Evolutionary conservation across 352 stramenopile species (phyloP).

Genomic region (Globisporangium abappressorium): DNA sequence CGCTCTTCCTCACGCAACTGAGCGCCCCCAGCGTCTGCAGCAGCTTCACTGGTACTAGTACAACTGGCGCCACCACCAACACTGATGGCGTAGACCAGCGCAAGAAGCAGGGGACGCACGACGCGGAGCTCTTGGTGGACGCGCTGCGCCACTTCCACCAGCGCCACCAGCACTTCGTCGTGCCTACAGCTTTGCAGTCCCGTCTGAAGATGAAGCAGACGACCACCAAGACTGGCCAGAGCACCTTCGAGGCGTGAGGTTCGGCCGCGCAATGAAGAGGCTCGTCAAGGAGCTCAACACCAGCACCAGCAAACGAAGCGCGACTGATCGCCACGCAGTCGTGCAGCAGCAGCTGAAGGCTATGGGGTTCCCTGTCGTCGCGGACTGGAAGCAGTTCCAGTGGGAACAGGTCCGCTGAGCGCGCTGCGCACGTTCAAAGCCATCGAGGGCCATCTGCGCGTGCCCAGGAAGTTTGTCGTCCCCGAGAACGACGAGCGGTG

Average conservation of each 20-base stretch:
- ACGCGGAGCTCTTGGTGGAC: constrained; percentile 10
- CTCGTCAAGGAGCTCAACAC: constrained; percentile 20
- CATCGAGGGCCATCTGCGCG: constrained; percentile 10
- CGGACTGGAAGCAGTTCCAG: constrained; percentile 43
- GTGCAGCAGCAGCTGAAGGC: constrained; percentile 23
- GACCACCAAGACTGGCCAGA: constrained; percentile 27
- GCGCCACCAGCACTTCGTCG: constrained; percentile 42
- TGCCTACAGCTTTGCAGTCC: constrained; percentile 39
- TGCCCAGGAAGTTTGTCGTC: constrained; percentile 13
- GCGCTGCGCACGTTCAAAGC: constrained; percentile 8
- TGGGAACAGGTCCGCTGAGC: constrained; percentile 11
- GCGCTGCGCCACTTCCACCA: constrained; percentile 36
- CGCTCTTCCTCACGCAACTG: not conserved
- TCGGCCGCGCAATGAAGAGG: constrained; percentile 32
- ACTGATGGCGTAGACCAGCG: too few species aligned
- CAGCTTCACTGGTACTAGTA: not conserved
- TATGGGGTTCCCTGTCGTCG: constrained; percentile 29
- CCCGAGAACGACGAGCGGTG: constrained; percentile 15
- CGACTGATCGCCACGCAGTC: not conserved
- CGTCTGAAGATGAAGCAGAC: not conserved
- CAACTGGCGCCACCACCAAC: too few species aligned
- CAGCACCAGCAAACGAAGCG: not conserved
- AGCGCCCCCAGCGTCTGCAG: not conserved
- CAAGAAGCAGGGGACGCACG: not conserved
- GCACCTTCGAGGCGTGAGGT: constrained; percentile 32